Conservation (phyloP, 106 monocot genomes). For the Platanthera zijinensis region DNA sequence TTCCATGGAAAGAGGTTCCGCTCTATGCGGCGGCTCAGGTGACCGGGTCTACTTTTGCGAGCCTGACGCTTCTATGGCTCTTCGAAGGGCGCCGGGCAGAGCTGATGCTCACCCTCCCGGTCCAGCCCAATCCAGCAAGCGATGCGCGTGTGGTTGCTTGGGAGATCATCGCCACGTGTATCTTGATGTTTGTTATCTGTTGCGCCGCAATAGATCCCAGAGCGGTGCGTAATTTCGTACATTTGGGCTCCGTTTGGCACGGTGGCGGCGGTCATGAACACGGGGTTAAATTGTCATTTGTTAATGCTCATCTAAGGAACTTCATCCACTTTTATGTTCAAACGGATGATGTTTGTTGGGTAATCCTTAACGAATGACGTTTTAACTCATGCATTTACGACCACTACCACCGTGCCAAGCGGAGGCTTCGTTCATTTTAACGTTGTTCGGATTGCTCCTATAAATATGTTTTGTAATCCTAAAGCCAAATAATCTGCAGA, state of each 20-base stretch:
- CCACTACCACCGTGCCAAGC: too few relatives aligned
- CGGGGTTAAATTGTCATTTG: too few relatives aligned
- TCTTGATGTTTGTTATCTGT: conserved; percentile 12
- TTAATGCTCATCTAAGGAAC: too few relatives aligned
- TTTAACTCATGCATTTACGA: too few relatives aligned
- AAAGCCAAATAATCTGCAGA: background rate
- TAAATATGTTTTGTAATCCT: background rate
- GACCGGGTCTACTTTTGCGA: background rate
- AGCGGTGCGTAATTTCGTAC: background rate
- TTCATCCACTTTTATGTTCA: too few relatives aligned
- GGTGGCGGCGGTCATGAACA: too few relatives aligned
- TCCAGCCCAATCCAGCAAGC: background rate
- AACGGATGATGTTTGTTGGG: too few relatives aligned
- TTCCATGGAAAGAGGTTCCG: conserved; percentile 18
- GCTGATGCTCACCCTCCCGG: conserved; percentile 3
- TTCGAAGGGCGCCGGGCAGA: background rate
- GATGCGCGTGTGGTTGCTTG: background rate
- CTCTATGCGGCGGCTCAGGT: conserved; percentile 9
- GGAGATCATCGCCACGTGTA: conserved; percentile 11
- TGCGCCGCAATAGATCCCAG: background rate
- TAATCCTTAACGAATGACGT: too few relatives aligned
- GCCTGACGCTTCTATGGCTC: conserved; percentile 1
- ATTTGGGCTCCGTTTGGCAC: too few relatives aligned
- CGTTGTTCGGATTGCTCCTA: too few relatives aligned
- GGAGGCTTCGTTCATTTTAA: too few relatives aligned